Conservation (phyloP, 2,329 filamentous ascomycete genomes). For the Alternaria solani region DNA sequence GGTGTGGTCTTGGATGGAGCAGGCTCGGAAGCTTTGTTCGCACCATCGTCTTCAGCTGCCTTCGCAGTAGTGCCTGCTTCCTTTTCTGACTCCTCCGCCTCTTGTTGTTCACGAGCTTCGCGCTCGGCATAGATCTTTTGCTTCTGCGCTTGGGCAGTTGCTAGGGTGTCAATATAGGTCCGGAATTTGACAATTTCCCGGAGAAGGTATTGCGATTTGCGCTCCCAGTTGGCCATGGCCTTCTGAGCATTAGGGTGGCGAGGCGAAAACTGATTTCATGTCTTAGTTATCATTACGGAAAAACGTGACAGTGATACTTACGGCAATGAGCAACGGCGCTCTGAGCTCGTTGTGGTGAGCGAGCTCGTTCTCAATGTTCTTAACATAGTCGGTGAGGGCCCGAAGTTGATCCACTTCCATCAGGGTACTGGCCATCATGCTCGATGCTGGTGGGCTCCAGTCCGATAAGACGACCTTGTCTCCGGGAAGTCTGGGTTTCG, state of each 20-base stretch:
- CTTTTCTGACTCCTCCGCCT: constrained; percentile 19
- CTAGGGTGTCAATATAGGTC: constrained; percentile 89
- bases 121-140: constrained; percentile 69
- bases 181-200: constrained; percentile 96
- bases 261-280: constrained; percentile 72
- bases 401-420: constrained; percentile 82
- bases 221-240: constrained; percentile 97
- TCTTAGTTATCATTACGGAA: constrained; percentile 20
- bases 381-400: constrained; percentile 79
- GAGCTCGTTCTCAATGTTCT: constrained; percentile 84
- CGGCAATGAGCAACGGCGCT: constrained; percentile 83
- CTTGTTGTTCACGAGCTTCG: constrained; percentile 37
- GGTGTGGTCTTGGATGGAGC: constrained; percentile 8
- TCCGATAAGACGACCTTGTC: constrained; percentile 85
- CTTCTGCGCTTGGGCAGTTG: constrained; percentile 73
- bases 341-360: constrained; percentile 88
- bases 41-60: constrained; percentile 44
- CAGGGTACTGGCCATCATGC: constrained; percentile 82
- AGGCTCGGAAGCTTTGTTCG: constrained; percentile 42
- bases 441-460: constrained; percentile 89
- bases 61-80: constrained; percentile 18
- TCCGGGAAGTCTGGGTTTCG: constrained; percentile 76
- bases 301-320: constrained; percentile 49
- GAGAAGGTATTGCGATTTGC: constrained; percentile 89
- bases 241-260: constrained; percentile 80